Evolutionary conservation across 1,284 basidiomycete species (phyloP), one percentile per base, ranked within the genome.

Genomic region (Quambalaria eucalypti): DNA sequence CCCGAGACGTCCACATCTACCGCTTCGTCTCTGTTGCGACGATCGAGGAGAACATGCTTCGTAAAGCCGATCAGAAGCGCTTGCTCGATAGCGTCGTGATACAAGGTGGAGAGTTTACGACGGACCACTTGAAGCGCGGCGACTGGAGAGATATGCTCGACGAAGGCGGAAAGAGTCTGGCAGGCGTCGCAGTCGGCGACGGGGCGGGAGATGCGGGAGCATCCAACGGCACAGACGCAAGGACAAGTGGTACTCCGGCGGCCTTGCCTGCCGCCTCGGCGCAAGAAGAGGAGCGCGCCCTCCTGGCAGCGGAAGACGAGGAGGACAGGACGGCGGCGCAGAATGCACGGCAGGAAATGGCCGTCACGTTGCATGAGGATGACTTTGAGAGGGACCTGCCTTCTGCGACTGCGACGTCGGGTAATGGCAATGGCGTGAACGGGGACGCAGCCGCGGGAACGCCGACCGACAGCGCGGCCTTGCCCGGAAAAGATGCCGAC

Each of bases 1-100:
- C 92, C 50, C 85, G 92, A 26, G 91, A 96, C 68, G 93, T 97
- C 9, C 89, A 96, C 74, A 93, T 97, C 66, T 96, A 95, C 76
- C 87, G 92, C 6, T 91, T 97, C 76, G 86, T 97, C 47, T 92
- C 89, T 4, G 81, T 85, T 63, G 84, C 90, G 77, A 95, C 92
- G 0, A 90, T 97, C 48, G 93, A 97, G 77, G 92, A 96, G 77
- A 90, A 91, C 57, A 90, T 97, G 83, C 82, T 96, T 33, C 85
- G 87, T 57, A 96, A 95, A 76, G 92, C 92, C 14, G 92, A 96
- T 66, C 91, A 97, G 78, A 97, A 97, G 76, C 85, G 92, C 47
- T 83, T 86, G 16, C 79, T 97, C 51, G 90, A 96, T 76, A 86
- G 87, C 57, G 80, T 97, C 46, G 90, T 97, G 62, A 96, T 97